Conservation (phyloP, 106 monocot species). For the Dioscorea alata region DNA sequence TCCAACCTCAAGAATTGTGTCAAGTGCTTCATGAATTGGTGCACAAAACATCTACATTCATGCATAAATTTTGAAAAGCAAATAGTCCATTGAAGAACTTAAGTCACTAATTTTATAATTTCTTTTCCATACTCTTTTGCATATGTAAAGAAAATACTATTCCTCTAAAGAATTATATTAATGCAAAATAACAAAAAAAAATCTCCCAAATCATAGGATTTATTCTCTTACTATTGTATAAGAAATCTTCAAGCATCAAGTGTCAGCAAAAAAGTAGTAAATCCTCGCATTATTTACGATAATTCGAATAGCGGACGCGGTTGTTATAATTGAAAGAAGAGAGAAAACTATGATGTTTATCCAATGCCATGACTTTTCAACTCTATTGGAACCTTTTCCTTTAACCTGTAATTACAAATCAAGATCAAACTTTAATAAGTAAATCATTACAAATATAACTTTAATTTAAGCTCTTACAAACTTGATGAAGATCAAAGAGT, state of each 20-base stretch:
- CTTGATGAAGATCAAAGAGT: too few species aligned
- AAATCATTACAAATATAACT: not conserved
- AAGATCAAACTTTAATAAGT: not conserved
- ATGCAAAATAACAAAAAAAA: too few species aligned
- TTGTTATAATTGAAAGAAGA: conserved; percentile 34
- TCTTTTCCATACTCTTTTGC: too few species aligned
- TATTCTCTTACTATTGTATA: too few species aligned
- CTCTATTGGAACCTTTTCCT: conserved; percentile 21
- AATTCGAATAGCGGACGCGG: conserved; percentile 37
- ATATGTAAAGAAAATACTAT: too few species aligned
- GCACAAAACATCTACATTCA: conserved; percentile 38
- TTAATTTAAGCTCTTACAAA: not conserved
- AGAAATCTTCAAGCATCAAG: conserved; percentile 10
- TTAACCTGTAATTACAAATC: conserved; percentile 24
- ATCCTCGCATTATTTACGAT: conserved; percentile 31
- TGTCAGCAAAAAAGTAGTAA: conserved; percentile 57
- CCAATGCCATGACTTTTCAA: conserved; percentile 45
- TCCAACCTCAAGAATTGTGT: conserved; percentile 45
- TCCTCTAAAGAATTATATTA: too few species aligned
- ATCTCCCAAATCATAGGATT: too few species aligned
- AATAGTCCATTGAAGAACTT: too few species aligned
- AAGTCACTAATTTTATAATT: too few species aligned
- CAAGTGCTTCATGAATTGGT: conserved; percentile 63
- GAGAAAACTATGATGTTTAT: conserved; percentile 29
- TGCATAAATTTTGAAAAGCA: too few species aligned